Base-by-base conservation (phyloP, 352 stramenopile species). In the Thalassiosira allenii region DNA sequence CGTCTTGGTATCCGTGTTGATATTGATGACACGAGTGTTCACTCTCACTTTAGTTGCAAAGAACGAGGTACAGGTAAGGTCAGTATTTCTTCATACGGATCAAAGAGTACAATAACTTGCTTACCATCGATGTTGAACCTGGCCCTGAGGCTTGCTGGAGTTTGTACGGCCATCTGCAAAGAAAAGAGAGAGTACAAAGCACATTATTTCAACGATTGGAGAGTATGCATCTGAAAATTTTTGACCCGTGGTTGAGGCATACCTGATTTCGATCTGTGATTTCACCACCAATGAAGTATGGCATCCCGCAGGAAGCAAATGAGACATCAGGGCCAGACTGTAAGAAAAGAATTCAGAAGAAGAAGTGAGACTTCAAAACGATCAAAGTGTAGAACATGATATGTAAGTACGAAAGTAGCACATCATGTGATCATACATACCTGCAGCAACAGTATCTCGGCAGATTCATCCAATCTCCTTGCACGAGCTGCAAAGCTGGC, bases 221-320 rank as follows among this genome's bases (percentile, higher is more conserved):
- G 9, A 9, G 27, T 30, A n/a, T n/a, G n/a, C n/a, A n/a, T n/a
- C n/a, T n/a, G n/a, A n/a, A n/a, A n/a, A n/a, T n/a, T n/a, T n/a
- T n/a, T n/a, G n/a, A n/a, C n/a, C n/a, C n/a, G 37, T 44, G 37
- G 6, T 14, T 14, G 14, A 53, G 17, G 27, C 64, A 40, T 44
- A 74, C 69, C 57, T 82, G 74, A 76, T 76, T 73, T 23, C 73
- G 63, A 67, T 86, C 72, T 2, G 79, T 74, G 27, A 83, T 84
- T 52, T 92, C 87, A n/a, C 81, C 79, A 6, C 89, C 89, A 56
- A 94, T 89, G 57, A 89, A 94, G 49, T 93, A 94, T 3, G 90
- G 90, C 83, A 94, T 89, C 5, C 90, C 90, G 78, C 90, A 94
- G 30, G 76, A 88, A 22, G 90, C 90, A 75, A 90, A 94, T 0